Base-by-base conservation (phyloP, 176 grass and related monocot genomes). In the Stipa capillata region DNA sequence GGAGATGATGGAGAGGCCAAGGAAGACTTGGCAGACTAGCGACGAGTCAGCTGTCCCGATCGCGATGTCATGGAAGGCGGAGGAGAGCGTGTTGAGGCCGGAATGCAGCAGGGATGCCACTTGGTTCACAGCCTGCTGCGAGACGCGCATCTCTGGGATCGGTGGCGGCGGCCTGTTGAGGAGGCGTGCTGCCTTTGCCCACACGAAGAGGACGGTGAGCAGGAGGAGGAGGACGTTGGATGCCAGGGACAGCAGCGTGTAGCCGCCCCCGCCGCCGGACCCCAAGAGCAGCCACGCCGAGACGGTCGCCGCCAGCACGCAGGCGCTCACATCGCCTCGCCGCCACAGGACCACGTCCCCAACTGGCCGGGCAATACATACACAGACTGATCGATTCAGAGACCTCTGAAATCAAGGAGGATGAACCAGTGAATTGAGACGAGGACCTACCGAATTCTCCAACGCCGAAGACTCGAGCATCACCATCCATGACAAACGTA, bases 271-370 rank as follows among this genome's bases (percentile, higher is more conserved):
- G 63, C 76, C 36, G 56, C 65, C 66, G 45, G 60, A 34, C 31
- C 81, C 39, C 33, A 83, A 92, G 68, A 97, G 49, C 37, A 85
- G 42, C 94, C 91, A 94, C 42, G 85, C 66, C 18, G 80, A 75
- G 45, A 86, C 48, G 14, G 89, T 42, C 15, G 79, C 80, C 50
- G 84, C 65, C 47, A 97, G 82, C 27, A 81, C 75, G 48, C 51
- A 65, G 7, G 77, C 62, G 62, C 89, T 80, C 2, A 57, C 73
- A 10, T 97, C 76, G 53, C 80, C 84, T 21, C 85, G 85, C 75
- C 86, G 84, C 94, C 94, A 93, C 29, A 97, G 81, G 53, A 97
- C 68, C 86, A 97, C 88, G 84, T 93, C 94, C 47, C 56, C 78
- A 20, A 85, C 90, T 93, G 65, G n/a, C n/a, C n/a, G n/a, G n/a